phyloP scores from a whole-genome alignment of 2,329 filamentous ascomycete genomes.

The Trichoderma harzianum region DNA sequence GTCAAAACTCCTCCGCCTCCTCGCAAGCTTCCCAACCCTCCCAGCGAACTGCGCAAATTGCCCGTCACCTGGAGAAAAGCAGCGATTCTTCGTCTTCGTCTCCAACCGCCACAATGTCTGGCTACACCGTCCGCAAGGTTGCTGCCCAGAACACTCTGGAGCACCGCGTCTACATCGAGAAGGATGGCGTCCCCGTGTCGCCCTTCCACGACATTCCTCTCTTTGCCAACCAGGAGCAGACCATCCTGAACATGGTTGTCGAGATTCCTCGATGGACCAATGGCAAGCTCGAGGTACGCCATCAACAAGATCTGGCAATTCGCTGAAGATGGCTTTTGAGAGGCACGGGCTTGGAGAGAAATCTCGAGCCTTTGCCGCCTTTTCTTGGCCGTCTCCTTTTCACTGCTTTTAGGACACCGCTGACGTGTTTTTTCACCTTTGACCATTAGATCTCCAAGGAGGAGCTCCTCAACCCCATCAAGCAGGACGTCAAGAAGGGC shows the following conservation, averaged over 20 bases:
- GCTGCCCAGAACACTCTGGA: constrained; percentile 89
- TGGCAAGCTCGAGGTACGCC: constrained; percentile 92
- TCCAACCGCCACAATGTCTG: constrained; percentile 47
- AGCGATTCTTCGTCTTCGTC: constrained; percentile 22
- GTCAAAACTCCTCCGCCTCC: constrained; percentile 24
- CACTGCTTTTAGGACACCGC: background rate
- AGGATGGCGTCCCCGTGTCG: constrained; percentile 90
- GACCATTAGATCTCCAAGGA: constrained; percentile 89
- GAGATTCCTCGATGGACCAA: constrained; percentile 99
- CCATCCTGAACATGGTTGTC: constrained; percentile 97
- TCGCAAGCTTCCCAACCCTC: constrained; percentile 42
- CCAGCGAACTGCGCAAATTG: constrained; percentile 51
- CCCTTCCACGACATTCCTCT: constrained; percentile 99
- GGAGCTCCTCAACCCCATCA: constrained; percentile 96
- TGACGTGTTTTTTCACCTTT: background rate
- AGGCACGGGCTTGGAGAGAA: background rate
- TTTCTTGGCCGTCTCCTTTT: background rate
- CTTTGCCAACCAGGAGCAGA: constrained; percentile 94
- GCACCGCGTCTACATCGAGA: constrained; percentile 96
- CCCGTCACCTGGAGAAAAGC: constrained; percentile 44
- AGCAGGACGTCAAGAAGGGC: constrained; percentile 99
- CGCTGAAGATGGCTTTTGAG: background rate
- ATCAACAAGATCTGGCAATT: background rate
- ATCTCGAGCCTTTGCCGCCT: background rate
- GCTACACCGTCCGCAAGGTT: constrained; percentile 81